Evolutionary conservation across 441 rosid genomes (phyloP), one percentile per base, ranked within the genome.

Genomic region (Breynia disticha): DNA sequence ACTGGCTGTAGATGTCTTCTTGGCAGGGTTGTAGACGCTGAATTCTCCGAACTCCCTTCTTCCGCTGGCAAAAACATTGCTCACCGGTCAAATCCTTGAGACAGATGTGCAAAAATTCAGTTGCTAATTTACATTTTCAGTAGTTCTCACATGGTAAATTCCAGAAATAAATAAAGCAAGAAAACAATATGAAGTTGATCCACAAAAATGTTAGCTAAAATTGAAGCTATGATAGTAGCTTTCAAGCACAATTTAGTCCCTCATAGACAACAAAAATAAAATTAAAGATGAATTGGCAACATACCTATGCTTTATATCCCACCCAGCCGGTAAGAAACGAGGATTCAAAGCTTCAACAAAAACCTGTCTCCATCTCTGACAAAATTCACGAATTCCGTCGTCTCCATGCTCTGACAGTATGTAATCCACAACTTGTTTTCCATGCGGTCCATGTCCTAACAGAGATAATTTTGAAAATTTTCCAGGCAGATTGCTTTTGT

Each of bases 381-480:
- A 88, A 67, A 91, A 88, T 45, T 83, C 71, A 7, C 63, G 37
- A 52, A 86, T 67, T 24, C 97, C 97, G 35, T 78, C 83, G 39
- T 86, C 97, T 52, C 91, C 93, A 42, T 63, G 57, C 72, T 82
- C 80, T 60, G 51, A 67, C 45, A 93, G 58, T 43, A 93, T 52
- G 63, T 67, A 68, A 67, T 84, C 88, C 13, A 93, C 97, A 52
- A 84, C 90, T 71, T 77, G 90, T 67, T 84, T 79, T 51, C 98
- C 98, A 52, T 88, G 95, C 0, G 95, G 97, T 56, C 98, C 98
- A 76, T 88, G 98, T 62, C 98, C 98, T 61, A 91, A 69, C 47
- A 91, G 62, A 17, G 98, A 87, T 38, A 83, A 64, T 55, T 82
- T 87, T 48, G 86, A 71, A 61, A 77, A 78, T 49, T 67, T 76